Conservation (phyloP, 768 basidiomycete genomes). For the Hortiboletus campestris region DNA sequence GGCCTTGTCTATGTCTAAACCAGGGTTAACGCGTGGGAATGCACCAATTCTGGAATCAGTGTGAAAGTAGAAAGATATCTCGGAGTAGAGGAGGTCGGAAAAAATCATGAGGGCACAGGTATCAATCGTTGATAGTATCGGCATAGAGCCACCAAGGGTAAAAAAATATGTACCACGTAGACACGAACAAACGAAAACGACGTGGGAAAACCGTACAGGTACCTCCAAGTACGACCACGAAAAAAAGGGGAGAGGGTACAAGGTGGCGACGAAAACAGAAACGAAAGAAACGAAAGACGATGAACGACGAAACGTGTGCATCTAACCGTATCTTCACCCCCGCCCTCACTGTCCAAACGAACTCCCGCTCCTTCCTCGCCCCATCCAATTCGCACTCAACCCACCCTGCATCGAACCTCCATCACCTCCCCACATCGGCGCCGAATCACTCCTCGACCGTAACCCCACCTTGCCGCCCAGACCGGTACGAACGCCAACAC, state of each 20-base stretch:
- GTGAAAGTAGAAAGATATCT: no score
- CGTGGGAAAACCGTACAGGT: not conserved
- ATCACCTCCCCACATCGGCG: conserved; percentile 24
- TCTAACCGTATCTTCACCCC: not conserved
- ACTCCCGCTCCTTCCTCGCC: conserved; percentile 26
- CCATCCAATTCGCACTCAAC: conserved; percentile 29
- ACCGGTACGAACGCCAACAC: conserved; percentile 12
- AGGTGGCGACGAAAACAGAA: not conserved
- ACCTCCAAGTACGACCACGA: not conserved
- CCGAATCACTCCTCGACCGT: conserved; percentile 26
- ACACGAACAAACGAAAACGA: not conserved
- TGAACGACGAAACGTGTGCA: conserved; percentile 20
- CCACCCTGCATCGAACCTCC: conserved; percentile 17
- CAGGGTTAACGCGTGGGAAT: no score
- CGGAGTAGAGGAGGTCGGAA: no score
- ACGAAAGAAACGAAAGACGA: conserved; percentile 19
- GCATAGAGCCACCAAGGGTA: no score
- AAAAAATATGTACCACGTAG: not conserved
- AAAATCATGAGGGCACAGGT: no score
- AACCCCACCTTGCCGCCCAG: conserved; percentile 7
- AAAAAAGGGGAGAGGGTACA: not conserved
- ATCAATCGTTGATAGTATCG: no score
- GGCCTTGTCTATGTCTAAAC: no score
- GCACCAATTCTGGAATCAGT: no score
- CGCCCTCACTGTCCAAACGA: conserved; percentile 26